Percentiles rank a stretch among this genome's conserved stretches.
phyloP scores from a whole-genome alignment of 2,329 filamentous ascomycete genomes.

The Aspergillus piperis region DNA sequence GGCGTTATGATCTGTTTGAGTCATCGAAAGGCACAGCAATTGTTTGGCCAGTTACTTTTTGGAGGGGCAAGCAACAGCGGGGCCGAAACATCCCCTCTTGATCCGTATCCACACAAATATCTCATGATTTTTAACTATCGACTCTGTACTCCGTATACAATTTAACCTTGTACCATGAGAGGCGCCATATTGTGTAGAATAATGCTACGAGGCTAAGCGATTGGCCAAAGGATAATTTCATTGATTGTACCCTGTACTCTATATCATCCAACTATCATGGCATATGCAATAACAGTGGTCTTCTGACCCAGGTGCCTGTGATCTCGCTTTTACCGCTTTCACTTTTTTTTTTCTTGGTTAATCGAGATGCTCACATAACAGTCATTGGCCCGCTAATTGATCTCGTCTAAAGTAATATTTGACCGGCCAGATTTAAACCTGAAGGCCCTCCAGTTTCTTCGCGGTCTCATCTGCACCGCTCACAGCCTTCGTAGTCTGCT shows the following conservation, averaged over 20 bases:
- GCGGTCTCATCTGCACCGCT: constrained; percentile 36
- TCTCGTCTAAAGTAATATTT: neutral
- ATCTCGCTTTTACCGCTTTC: neutral
- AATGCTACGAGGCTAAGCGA: no score
- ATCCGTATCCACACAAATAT: neutral
- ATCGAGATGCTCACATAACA: neutral
- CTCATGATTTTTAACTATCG: neutral
- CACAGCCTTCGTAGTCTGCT: constrained; percentile 32
- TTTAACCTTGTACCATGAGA: neutral
- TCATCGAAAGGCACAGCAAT: constrained; percentile 1
- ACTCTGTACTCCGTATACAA: neutral
- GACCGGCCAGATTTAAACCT: constrained; percentile 33
- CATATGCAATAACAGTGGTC: neutral
- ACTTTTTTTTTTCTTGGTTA: neutral
- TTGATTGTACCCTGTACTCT: no score
- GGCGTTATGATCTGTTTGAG: constrained; percentile 3
- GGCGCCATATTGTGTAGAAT: no score
- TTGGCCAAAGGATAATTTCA: no score
- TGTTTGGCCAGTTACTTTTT: neutral
- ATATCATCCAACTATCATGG: no score
- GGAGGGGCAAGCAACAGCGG: constrained; percentile 6
- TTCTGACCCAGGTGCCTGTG: neutral
- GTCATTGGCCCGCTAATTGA: neutral
- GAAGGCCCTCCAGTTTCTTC: constrained; percentile 45
- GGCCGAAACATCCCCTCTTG: neutral